Evolutionary conservation across 2,329 filamentous ascomycete species (phyloP), one percentile per base, ranked within the genome.

Genomic region (Aspergillus clavatus): DNA sequence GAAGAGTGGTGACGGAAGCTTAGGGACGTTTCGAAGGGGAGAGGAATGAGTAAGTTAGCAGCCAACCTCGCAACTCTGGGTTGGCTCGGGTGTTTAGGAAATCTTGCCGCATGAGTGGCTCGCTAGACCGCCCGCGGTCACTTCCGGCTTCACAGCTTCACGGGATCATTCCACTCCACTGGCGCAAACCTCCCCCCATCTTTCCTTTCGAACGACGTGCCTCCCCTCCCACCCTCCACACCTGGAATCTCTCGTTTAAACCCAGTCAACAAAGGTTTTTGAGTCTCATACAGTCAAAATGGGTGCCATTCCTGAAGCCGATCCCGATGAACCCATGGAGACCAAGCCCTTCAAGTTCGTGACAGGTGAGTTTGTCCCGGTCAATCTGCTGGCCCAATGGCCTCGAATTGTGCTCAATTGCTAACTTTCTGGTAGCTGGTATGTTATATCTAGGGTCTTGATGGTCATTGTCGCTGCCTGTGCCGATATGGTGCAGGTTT

Each of bases 271-370:
- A 49, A 51, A 43, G 31, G 40, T 43, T 44, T 37, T 45, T 50
- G 46, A 48, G 50, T 52, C 51, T 53, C 50, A 42, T 36, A 52
- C 52, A 46, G 74, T 73, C 81, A 90, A 76, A 63, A 98, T 98
- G 91, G 86, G 89, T 72, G 88, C 94, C 76, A 73, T 74, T 64
- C 70, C 72, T 55, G 67, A 71, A 57, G 65, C 63, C 49, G 85
- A 87, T 57, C 69, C 72, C 66, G 87, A 87, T 69, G 84, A 88
- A 67, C 79, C 82, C 68, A 82, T 82, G 68, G 87, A 95, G 73
- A 96, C 90, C 77, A 98, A 96, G 84, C 94, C 94, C 75, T 98
- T 98, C 86, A 98, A 98, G 87, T 97, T 97, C 78, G 93, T 97
- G 69, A 97, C 91, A 78, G 91, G 90, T 95, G 82, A 73, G 88